Evolutionary conservation across 2,329 filamentous ascomycete genomes (phyloP), one percentile per base, ranked within the genome.

Genomic region (Akanthomyces uredinophilus): DNA sequence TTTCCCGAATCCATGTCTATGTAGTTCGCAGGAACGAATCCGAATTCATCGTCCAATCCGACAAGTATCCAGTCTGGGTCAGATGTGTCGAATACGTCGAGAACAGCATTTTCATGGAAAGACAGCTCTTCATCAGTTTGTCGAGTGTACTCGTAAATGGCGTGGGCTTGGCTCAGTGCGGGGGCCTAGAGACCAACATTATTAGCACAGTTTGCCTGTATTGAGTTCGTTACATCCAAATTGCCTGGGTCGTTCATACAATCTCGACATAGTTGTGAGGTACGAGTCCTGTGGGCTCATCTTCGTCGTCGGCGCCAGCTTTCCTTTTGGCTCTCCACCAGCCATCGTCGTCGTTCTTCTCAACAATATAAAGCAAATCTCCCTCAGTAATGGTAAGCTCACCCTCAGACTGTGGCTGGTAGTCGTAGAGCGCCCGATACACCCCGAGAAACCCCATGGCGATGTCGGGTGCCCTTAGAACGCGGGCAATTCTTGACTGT

Each of bases 321-420:
- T 88, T 91, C 82, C 96, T 96, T 81, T 96, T 96, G 53, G 90
- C 92, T 75, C 88, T 95, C 95, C 95, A 98, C 95, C 95, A 98
- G 73, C 92, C 77, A 87, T 86, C 83, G 39, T 90, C 87, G 56
- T 78, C 74, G 66, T 86, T 89, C 79, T 96, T 96, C 70, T 96
- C 91, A 62, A 96, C 78, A 63, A 97, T 83, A 75, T 93, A 97
- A 64, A 98, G 85, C 65, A 97, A 74, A 76, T 97, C 94, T 63
- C 92, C 92, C 71, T 97, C 93, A 61, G 78, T 80, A 70, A 98
- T 90, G 66, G 88, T 83, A 64, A 98, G 83, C 83, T 98, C 94
- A 67, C 90, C 90, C 70, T 91, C 89, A 69, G 87, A 87, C 75
- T 96, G 92, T 65, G 94, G 92, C 73, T 83, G 82, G 80, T 98